Evolutionary conservation across 1,139 yeast genomes (phyloP).

Genomic region (Pichia norvegensis): DNA sequence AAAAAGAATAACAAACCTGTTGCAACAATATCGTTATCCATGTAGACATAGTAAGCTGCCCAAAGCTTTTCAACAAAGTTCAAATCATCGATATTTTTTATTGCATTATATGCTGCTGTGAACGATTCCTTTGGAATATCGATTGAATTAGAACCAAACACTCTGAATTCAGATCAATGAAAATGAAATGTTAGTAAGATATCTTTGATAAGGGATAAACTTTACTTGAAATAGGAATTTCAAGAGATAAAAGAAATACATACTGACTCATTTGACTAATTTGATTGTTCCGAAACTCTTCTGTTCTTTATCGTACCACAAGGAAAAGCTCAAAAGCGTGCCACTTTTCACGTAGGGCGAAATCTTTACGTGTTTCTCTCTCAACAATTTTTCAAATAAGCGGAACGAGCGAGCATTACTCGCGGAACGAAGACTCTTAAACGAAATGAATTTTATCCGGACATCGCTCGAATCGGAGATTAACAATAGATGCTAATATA

Average conservation of each 20-base stretch:
- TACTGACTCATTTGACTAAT: constrained; percentile 13
- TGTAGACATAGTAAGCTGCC: constrained; percentile 72
- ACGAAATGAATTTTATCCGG: background rate
- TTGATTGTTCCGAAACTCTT: background rate
- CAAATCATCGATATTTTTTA: constrained; percentile 27
- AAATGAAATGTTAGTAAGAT: constrained; percentile 16
- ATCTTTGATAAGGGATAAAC: background rate
- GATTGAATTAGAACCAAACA: constrained; percentile 20
- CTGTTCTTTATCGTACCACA: background rate
- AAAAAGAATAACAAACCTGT: constrained; percentile 72
- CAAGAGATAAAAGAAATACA: background rate
- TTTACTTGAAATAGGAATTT: background rate
- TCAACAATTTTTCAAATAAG: background rate
- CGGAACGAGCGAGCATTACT: constrained; percentile 1
- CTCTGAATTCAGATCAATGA: constrained; percentile 17
- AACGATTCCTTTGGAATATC: constrained; percentile 19
- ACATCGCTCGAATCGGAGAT: background rate
- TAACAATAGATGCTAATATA: background rate
- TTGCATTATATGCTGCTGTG: constrained; percentile 15
- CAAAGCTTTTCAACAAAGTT: constrained; percentile 53
- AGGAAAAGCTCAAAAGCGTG: background rate
- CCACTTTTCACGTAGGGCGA: background rate
- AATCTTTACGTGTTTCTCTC: background rate
- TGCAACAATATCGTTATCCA: constrained; percentile 71
- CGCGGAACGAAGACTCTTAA: constrained; percentile 1